Evolutionary conservation across 176 grass and related monocot genomes (phyloP).

Genomic region (Rhynchospora pubera): DNA sequence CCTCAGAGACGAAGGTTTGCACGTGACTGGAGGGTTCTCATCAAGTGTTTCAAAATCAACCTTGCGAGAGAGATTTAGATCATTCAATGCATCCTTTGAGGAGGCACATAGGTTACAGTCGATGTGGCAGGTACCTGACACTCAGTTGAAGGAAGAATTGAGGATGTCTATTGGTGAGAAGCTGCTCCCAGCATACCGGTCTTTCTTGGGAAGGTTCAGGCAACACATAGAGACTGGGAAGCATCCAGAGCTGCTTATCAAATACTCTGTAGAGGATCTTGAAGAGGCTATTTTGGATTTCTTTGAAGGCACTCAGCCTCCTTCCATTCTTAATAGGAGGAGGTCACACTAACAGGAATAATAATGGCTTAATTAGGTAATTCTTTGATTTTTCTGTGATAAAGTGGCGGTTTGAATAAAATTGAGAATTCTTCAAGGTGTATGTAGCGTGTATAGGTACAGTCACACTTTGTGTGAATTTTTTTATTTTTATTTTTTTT

Average conservation of each 20-base stretch:
- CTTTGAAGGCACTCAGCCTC: conserved; percentile 54
- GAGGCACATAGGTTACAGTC: conserved; percentile 68
- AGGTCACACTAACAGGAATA: conserved; percentile 33
- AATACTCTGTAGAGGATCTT: conserved; percentile 83
- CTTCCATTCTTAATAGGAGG: conserved; percentile 38
- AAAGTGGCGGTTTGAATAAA: background rate
- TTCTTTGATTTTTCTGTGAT: conserved; percentile 14
- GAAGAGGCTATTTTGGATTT: conserved; percentile 55
- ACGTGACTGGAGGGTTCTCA: conserved; percentile 73
- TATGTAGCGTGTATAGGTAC: conserved; percentile 16
- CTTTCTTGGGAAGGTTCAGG: conserved; percentile 79
- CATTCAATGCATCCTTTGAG: conserved; percentile 81
- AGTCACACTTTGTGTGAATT: conserved; percentile 5
- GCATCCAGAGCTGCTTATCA: conserved; percentile 86
- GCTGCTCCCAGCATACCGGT: conserved; percentile 78
- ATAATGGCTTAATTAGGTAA: conserved; percentile 13
- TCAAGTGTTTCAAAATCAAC: conserved; percentile 74
- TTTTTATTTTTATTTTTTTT: background rate
- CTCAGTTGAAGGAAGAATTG: conserved; percentile 83
- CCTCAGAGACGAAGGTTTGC: conserved; percentile 76
- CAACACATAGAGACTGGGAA: conserved; percentile 81
- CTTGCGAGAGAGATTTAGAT: conserved; percentile 71
- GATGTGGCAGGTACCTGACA: conserved; percentile 65
- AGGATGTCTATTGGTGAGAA: conserved; percentile 83
- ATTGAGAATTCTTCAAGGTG: background rate